phyloP scores from a whole-genome alignment of 768 basidiomycete species.

The Mycena maculata region DNA sequence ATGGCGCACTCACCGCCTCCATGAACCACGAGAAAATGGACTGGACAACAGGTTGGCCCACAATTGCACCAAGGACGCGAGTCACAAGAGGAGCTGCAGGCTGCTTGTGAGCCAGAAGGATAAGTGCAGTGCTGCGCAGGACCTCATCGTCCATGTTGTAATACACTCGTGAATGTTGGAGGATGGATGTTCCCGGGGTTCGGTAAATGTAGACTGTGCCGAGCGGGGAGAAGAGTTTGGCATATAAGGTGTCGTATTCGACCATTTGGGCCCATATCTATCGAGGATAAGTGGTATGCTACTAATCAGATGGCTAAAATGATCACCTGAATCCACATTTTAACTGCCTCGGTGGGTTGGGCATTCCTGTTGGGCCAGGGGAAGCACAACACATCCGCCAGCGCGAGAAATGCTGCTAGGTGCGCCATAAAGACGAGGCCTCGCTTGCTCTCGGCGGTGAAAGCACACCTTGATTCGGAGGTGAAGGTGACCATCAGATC shows the following conservation, averaged over 20 bases:
- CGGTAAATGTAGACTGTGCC: neutral
- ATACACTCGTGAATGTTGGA: neutral
- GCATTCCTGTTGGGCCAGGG: neutral
- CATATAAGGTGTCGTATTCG: neutral
- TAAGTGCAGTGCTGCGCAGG: neutral
- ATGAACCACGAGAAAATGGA: neutral
- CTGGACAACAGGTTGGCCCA: neutral
- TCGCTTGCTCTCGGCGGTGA: slow-evolving; percentile 1
- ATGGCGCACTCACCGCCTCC: neutral
- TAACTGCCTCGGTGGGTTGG: neutral
- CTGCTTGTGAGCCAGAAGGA: neutral
- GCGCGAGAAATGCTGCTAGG: neutral
- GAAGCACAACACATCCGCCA: neutral
- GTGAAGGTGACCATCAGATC: neutral
- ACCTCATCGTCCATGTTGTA: neutral
- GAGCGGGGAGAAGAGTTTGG: neutral
- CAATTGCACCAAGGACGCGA: neutral
- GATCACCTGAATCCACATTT: slow-evolving; percentile 5
- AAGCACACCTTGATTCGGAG: neutral
- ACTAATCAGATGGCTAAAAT: neutral
- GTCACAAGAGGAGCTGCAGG: neutral
- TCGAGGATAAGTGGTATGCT: neutral
- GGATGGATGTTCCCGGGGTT: neutral
- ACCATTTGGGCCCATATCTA: slow-evolving; percentile 2
- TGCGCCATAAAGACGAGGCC: neutral